Evolutionary conservation across 805 yeast genomes (phyloP), one percentile per base, ranked within the genome.

Genomic region (Kregervanrija pseudodelftensis): DNA sequence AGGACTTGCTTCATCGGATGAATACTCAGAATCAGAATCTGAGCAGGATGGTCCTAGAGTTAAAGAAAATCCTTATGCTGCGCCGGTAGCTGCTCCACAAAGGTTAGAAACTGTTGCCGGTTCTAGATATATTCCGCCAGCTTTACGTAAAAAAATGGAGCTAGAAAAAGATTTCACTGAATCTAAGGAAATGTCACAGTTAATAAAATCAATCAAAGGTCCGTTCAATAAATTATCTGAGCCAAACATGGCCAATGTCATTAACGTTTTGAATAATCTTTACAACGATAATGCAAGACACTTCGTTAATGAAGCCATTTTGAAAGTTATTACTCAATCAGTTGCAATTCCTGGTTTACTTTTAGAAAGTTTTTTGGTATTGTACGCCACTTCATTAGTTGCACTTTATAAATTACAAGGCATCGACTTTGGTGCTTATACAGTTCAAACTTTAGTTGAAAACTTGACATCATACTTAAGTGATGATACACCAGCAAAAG

Each of bases 201-300:
- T 90, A 33, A 73, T 74, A 43, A 77, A 80, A 53, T 66, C 78
- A 5, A 74, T 90, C 40, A 93, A 89, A 56, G 90, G 97, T 47
- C 79, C 88, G 1, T 68, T 93, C 55, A 93, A 93, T 61, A 83
- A 80, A 61, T 71, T 93, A n/a, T 85, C 96, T 1, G 98, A 91
- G 54, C 80, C 95, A 1, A 93, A 90, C 49, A 69, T 90, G 30
- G 68, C 76, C 11, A 68, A 81, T 2, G 86, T 90, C 42, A 79
- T 85, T 15, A 73, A 76, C 47, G 87, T 86, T 22, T 66, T 93
- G 42, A 80, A 80, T 53, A 70, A 69, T 0, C 64, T 87, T 1
- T 93, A 78, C 55, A 64, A 71, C 49, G 72, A 71, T 8, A 71
- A 87, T 54, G 82, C 99, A 4, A 75, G 96, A 51, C 89, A 87